Conservation (phyloP, 2,329 filamentous ascomycete species). For the Exutisphaerella laricina region DNA sequence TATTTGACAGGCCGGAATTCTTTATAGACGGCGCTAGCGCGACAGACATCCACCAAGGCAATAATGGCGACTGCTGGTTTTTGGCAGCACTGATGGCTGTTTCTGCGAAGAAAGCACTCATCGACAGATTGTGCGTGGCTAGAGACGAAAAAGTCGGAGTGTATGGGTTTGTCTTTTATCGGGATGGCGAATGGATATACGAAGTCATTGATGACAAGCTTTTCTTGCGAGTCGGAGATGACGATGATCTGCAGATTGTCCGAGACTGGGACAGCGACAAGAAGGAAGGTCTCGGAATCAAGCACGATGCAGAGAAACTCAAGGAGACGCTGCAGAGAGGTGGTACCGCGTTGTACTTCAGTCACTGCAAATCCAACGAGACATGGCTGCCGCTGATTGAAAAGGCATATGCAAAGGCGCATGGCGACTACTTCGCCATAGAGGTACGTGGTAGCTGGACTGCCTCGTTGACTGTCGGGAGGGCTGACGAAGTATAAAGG, state of each 20-base stretch:
- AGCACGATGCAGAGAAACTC: slow-evolving; percentile 46
- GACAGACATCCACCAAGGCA: slow-evolving; percentile 72
- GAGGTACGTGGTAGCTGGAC: slow-evolving; percentile 61
- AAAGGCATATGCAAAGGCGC: slow-evolving; percentile 79
- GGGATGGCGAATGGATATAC: slow-evolving; percentile 86
- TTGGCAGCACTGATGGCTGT: slow-evolving; percentile 74
- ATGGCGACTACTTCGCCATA: slow-evolving; percentile 72
- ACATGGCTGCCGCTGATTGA: slow-evolving; percentile 77
- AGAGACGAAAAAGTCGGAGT: slow-evolving; percentile 69
- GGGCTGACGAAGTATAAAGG: slow-evolving; percentile 54
- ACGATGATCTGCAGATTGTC: slow-evolving; percentile 59
- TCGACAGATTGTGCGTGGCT: slow-evolving; percentile 68
- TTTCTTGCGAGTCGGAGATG: slow-evolving; percentile 74
- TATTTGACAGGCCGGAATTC: slow-evolving; percentile 47
- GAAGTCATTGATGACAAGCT: slow-evolving; percentile 90
- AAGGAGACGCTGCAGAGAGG: slow-evolving; percentile 59
- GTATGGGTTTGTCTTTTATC: slow-evolving; percentile 79
- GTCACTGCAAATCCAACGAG: slow-evolving; percentile 69
- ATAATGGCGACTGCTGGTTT: slow-evolving; percentile 79
- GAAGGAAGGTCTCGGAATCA: slow-evolving; percentile 23
- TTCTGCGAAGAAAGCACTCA: slow-evolving; percentile 68
- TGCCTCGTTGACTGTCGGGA: too few relatives aligned
- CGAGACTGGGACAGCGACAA: slow-evolving; percentile 24
- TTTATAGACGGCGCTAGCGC: slow-evolving; percentile 68
- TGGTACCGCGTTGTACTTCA: slow-evolving; percentile 72